Percentiles rank a stretch among this genome's conserved stretches.
Conservation (phyloP, 1,139 yeast genomes). For the Candida sp. region DNA sequence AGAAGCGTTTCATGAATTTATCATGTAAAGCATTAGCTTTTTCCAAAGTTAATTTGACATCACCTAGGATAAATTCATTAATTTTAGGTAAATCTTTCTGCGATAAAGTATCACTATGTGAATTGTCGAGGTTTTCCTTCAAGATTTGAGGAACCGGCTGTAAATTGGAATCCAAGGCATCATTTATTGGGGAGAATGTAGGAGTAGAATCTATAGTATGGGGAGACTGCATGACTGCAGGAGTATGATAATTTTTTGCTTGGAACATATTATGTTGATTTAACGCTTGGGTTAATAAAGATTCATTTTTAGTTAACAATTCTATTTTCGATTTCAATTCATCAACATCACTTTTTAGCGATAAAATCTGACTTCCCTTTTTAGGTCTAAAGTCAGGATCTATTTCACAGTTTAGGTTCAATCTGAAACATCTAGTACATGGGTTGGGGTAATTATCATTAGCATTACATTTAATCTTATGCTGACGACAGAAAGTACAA, state of each 20-base stretch:
- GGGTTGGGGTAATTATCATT: constrained; percentile 79
- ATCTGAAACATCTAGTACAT: constrained; percentile 77
- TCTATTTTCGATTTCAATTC: constrained; percentile 78
- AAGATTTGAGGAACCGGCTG: neutral
- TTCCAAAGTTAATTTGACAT: constrained; percentile 59
- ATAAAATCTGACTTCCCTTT: constrained; percentile 87
- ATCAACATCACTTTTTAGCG: constrained; percentile 79
- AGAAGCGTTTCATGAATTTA: constrained; percentile 60
- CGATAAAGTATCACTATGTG: constrained; percentile 14
- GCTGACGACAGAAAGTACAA: constrained; percentile 93
- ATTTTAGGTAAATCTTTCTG: constrained; percentile 10
- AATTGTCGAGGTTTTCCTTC: constrained; percentile 22
- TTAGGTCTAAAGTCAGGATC: constrained; percentile 92
- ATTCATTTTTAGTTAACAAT: constrained; percentile 67
- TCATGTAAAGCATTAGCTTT: constrained; percentile 74
- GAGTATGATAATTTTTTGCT: constrained; percentile 11
- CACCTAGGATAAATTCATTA: constrained; percentile 68
- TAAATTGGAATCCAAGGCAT: constrained; percentile 1
- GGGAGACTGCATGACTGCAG: neutral
- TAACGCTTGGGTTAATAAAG: constrained; percentile 61
- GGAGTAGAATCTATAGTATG: neutral
- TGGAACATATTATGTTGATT: constrained; percentile 38
- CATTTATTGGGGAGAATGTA: constrained; percentile 1
- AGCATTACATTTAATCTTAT: constrained; percentile 91
- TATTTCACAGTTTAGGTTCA: constrained; percentile 80